Conservation (phyloP, 768 basidiomycete species). For the Mycena filopes region DNA sequence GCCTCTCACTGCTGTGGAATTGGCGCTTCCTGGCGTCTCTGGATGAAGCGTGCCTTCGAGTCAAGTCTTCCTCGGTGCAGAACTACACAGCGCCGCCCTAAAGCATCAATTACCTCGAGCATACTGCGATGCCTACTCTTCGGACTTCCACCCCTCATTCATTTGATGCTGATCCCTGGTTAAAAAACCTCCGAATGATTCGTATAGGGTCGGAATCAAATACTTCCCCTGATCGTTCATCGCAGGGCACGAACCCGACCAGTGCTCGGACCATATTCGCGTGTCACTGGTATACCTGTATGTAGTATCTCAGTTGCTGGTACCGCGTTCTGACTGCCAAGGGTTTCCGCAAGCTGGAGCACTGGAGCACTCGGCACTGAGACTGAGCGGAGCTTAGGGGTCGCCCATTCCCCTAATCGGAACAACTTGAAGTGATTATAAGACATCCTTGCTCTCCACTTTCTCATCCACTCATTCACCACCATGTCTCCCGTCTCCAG, state of each 20-base stretch:
- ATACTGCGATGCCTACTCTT: too few species aligned
- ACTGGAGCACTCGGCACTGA: neutral
- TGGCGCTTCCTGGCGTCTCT: neutral
- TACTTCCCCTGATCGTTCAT: neutral
- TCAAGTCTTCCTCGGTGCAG: too few species aligned
- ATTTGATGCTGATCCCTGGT: too few species aligned
- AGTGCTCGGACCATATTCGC: neutral
- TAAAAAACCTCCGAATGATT: neutral
- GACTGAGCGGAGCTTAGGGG: slow-evolving; percentile 4
- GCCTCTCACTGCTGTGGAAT: neutral
- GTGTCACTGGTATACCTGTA: neutral
- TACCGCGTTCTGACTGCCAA: slow-evolving; percentile 3
- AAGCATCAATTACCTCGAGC: too few species aligned
- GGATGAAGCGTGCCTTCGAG: neutral
- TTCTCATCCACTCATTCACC: neutral
- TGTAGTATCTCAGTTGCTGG: neutral
- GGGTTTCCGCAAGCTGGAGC: slow-evolving; percentile 1
- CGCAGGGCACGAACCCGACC: neutral
- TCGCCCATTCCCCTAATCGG: neutral
- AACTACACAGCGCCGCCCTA: too few species aligned
- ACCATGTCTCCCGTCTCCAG: slow-evolving; percentile 14
- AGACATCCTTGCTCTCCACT: neutral
- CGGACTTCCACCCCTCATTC: too few species aligned
- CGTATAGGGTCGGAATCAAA: too few species aligned
- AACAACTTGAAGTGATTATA: slow-evolving; percentile 10